Evolutionary conservation across 139 green algal genomes (phyloP).

Genomic region (Coelastrella sp.): DNA sequence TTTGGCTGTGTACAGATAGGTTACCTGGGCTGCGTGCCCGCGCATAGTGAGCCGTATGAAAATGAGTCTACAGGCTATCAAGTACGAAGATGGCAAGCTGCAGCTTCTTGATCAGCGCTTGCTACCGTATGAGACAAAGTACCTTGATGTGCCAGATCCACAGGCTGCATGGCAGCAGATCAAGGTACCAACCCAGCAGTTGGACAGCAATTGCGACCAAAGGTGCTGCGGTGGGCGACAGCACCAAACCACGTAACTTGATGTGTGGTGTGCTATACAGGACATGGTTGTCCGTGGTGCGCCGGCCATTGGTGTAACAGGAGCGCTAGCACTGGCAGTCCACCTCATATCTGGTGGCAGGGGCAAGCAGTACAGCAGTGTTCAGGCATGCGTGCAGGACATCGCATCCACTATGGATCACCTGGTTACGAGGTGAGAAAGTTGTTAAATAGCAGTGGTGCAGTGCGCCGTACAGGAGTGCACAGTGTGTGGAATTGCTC

Average conservation of each 20-base stretch:
- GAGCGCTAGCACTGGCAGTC: conserved; percentile 79
- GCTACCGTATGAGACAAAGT: conserved; percentile 81
- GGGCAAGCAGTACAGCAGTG: conserved; percentile 61
- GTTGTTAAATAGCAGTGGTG: neutral
- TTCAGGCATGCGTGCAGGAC: conserved; percentile 47
- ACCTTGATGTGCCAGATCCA: conserved; percentile 66
- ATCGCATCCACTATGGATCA: conserved; percentile 75
- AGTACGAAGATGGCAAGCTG: conserved; percentile 76
- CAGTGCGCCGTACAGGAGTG: no score
- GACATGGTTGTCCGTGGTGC: conserved; percentile 97
- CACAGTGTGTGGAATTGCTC: no score
- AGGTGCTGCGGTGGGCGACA: neutral
- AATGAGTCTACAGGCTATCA: conserved; percentile 74
- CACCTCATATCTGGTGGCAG: conserved; percentile 62
- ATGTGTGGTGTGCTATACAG: neutral
- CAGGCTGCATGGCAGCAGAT: conserved; percentile 78
- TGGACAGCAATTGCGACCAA: neutral
- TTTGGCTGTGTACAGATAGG: no score
- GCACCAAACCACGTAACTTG: neutral
- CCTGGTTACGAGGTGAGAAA: conserved; percentile 81
- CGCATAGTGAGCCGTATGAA: neutral
- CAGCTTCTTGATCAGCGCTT: conserved; percentile 92
- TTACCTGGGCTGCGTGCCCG: no score
- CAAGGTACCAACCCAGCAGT: conserved; percentile 42
- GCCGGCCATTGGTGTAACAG: conserved; percentile 93